Percentiles rank a stretch among this genome's conserved stretches.
These are phyloP conservation scores for Leccinum pseudoinsigne DNA, from an alignment of 1,284 basidiomycete genomes.

Conservation along the genomic window DNA sequence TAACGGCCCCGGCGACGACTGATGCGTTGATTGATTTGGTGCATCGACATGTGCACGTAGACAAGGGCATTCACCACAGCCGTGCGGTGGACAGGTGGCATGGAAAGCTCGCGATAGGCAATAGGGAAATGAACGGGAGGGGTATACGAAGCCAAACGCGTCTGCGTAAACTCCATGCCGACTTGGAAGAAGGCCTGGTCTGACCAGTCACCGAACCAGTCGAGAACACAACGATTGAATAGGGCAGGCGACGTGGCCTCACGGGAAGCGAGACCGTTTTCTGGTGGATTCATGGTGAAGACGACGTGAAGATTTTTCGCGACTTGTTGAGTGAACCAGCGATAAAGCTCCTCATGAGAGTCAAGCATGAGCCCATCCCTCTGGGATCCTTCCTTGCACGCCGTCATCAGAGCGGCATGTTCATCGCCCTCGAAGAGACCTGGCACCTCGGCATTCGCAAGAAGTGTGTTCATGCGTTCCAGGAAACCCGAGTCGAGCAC, in stretches of 20 bases:
- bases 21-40: slow-evolving; percentile 87
- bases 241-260: slow-evolving; percentile 97
- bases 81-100: slow-evolving; percentile 83
- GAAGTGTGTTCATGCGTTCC: slow-evolving; percentile 98
- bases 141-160: slow-evolving; percentile 74
- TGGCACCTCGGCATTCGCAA: slow-evolving; percentile 99
- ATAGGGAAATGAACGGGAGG: slow-evolving; percentile 85
- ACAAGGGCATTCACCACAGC: slow-evolving; percentile 96
- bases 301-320: slow-evolving; percentile 97
- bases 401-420: slow-evolving; percentile 84
- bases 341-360: slow-evolving; percentile 95
- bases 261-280: slow-evolving; percentile 88
- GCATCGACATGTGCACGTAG: slow-evolving; percentile 88
- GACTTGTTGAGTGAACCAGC: slow-evolving; percentile 97
- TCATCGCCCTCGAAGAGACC: slow-evolving; percentile 99
- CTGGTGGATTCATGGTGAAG: slow-evolving; percentile 82
- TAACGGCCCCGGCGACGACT: slow-evolving; percentile 91
- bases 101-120: slow-evolving; percentile 77
- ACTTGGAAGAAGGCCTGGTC: slow-evolving; percentile 98
- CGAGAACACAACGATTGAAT: slow-evolving; percentile 97
- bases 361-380: slow-evolving; percentile 98
- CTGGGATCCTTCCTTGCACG: slow-evolving; percentile 73
- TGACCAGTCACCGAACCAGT: slow-evolving; percentile 99
- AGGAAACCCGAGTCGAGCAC: slow-evolving; percentile 98
- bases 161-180: slow-evolving; percentile 91